A percentile compares a stretch with the other conserved stretches of the same genome.
These are phyloP conservation scores for Lippia alba DNA, from an alignment of 305 asterid genomes.

Conservation along the genomic window DNA sequence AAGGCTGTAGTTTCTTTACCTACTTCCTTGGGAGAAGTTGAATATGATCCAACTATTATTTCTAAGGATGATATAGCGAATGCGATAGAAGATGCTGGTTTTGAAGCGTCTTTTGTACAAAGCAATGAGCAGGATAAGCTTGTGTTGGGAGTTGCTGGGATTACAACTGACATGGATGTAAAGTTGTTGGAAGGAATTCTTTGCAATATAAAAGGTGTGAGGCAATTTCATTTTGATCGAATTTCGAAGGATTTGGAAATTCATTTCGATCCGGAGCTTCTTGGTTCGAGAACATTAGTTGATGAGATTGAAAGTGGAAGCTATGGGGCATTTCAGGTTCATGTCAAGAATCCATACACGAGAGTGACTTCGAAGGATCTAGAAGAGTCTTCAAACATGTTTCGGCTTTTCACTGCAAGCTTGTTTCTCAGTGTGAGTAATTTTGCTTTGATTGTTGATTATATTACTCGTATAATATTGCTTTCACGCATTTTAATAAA, in stretches of 20 bases:
- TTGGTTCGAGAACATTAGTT: conserved; percentile 64
- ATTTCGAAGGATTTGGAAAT: conserved; percentile 55
- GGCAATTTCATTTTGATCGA: conserved; percentile 50
- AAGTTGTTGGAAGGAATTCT: conserved; percentile 57
- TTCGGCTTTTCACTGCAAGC: conserved; percentile 63
- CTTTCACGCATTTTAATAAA: no score
- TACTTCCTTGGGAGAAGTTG: conserved; percentile 71
- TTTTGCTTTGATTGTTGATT: conserved; percentile 20
- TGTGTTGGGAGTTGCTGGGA: conserved; percentile 55
- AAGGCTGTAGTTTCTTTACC: conserved; percentile 71
- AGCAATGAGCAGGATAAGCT: conserved; percentile 70
- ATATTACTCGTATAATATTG: conserved; percentile 2
- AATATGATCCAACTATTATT: conserved; percentile 55
- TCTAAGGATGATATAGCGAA: conserved; percentile 56
- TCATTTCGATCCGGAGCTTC: conserved; percentile 66
- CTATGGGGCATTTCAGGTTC: conserved; percentile 50
- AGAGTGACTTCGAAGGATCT: conserved; percentile 68
- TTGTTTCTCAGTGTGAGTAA: conserved; percentile 67
- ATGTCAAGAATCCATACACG: conserved; percentile 61
- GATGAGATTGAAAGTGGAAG: conserved; percentile 61
- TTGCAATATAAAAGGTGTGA: conserved; percentile 59
- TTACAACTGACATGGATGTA: conserved; percentile 52
- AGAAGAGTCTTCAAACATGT: conserved; percentile 65
- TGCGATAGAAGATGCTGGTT: conserved; percentile 82
- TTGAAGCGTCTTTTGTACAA: conserved; percentile 70